Evolutionary conservation across 768 basidiomycete genomes (phyloP).

Genomic region (Kwoniella dendrophila): DNA sequence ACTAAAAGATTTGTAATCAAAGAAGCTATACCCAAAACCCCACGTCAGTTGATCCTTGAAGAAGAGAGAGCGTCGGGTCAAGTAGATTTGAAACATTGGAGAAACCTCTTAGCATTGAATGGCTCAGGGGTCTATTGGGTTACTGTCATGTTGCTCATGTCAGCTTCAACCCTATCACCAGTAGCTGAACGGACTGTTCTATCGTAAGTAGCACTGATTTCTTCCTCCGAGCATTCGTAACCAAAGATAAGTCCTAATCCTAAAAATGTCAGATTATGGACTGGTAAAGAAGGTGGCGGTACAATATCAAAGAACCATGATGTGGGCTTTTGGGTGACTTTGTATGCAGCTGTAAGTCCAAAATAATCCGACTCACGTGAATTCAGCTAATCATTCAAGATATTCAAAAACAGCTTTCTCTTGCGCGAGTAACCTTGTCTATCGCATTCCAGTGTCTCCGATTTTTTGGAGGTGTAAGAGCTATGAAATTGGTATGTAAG

Average conservation of each 20-base stretch:
- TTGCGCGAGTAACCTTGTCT: slow-evolving; percentile 12
- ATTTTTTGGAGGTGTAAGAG: slow-evolving; percentile 35
- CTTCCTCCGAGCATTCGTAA: neutral
- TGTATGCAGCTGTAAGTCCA: slow-evolving; percentile 34
- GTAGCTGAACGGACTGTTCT: slow-evolving; percentile 32
- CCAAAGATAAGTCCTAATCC: too few species aligned
- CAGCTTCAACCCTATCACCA: slow-evolving; percentile 18
- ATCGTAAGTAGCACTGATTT: slow-evolving; percentile 25
- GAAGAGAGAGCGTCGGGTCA: slow-evolving; percentile 30
- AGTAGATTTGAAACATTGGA: slow-evolving; percentile 34
- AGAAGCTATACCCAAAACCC: slow-evolving; percentile 32
- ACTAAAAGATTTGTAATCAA: slow-evolving; percentile 28
- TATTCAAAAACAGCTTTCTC: slow-evolving; percentile 24
- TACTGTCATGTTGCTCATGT: slow-evolving; percentile 12
- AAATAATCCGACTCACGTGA: too few species aligned
- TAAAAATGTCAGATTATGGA: slow-evolving; percentile 47
- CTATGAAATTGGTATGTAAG: slow-evolving; percentile 27
- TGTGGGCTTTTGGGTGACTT: slow-evolving; percentile 31
- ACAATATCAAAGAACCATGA: neutral
- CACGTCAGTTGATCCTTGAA: slow-evolving; percentile 39
- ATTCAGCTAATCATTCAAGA: neutral
- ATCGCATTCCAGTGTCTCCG: slow-evolving; percentile 10
- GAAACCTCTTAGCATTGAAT: slow-evolving; percentile 29
- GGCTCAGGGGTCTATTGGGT: slow-evolving; percentile 35
- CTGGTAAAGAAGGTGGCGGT: slow-evolving; percentile 14